Conservation (phyloP, 2,329 filamentous ascomycete genomes). For the Endoconidiophora polonica region DNA sequence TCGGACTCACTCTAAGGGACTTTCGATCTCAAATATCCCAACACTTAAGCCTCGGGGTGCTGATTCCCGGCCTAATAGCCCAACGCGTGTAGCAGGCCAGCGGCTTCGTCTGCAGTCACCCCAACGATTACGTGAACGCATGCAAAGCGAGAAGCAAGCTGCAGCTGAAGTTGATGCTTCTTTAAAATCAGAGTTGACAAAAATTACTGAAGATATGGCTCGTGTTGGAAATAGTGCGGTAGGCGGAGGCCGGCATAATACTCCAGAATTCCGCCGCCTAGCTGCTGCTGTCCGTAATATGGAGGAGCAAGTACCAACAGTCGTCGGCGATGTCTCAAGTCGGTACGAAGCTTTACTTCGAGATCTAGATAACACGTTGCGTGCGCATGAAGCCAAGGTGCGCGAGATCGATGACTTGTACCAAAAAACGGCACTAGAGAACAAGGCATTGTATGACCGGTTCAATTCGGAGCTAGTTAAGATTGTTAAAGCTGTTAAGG, state of each 20-base stretch:
- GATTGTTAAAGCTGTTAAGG: slow-evolving; percentile 59
- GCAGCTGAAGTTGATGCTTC: slow-evolving; percentile 53
- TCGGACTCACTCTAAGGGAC: slow-evolving; percentile 28
- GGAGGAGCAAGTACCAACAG: slow-evolving; percentile 46
- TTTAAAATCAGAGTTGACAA: slow-evolving; percentile 58
- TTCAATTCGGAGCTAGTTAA: slow-evolving; percentile 84
- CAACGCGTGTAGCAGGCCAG: slow-evolving; percentile 27
- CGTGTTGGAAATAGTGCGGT: slow-evolving; percentile 20
- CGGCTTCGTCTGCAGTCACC: slow-evolving; percentile 54
- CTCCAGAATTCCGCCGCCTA: slow-evolving; percentile 31
- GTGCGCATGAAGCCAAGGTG: slow-evolving; percentile 60
- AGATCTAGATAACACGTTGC: slow-evolving; percentile 56
- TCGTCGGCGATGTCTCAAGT: slow-evolving; percentile 41
- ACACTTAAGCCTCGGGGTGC: slow-evolving; percentile 27
- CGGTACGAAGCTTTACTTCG: slow-evolving; percentile 47
- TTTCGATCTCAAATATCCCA: slow-evolving; percentile 38
- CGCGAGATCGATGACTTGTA: slow-evolving; percentile 77
- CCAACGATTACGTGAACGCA: slow-evolving; percentile 65
- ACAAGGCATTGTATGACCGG: slow-evolving; percentile 77
- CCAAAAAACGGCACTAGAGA: slow-evolving; percentile 74
- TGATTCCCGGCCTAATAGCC: slow-evolving; percentile 13
- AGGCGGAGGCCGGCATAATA: slow-evolving; percentile 20
- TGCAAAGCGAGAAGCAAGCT: slow-evolving; percentile 64
- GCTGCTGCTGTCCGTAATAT: slow-evolving; percentile 45
- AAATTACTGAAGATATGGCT: slow-evolving; percentile 67